Evolutionary conservation across 2,329 filamentous ascomycete species (phyloP).

Genomic region (Ophioceras dolichostomum): DNA sequence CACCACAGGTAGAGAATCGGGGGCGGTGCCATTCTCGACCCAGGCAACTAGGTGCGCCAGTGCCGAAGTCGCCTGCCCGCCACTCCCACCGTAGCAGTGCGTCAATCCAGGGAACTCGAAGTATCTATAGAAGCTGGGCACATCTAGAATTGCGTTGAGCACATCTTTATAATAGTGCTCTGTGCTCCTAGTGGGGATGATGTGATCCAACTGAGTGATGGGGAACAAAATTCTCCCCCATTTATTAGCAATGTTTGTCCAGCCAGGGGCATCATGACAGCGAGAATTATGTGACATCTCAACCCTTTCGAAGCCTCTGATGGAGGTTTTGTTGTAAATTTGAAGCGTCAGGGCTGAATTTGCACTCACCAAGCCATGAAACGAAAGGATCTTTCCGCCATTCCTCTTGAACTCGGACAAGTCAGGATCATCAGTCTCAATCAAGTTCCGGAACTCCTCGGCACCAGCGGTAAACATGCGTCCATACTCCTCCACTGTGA

Average conservation of each 20-base stretch:
- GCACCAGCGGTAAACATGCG: not conserved
- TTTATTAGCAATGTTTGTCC: too few species aligned
- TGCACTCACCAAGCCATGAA: not conserved
- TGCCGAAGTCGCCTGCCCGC: conserved; percentile 9
- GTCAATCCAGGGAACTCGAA: conserved; percentile 17
- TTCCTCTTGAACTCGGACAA: not conserved
- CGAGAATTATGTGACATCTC: too few species aligned
- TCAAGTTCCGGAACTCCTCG: not conserved
- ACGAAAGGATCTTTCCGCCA: not conserved
- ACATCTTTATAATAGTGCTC: not conserved
- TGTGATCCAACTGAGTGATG: not conserved
- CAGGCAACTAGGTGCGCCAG: conserved; percentile 2
- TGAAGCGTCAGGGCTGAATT: too few species aligned
- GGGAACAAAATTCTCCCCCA: too few species aligned
- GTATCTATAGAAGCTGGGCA: conserved; percentile 15
- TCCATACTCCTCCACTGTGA: not conserved
- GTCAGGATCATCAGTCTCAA: not conserved
- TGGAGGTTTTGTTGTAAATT: too few species aligned
- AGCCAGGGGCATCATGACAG: too few species aligned
- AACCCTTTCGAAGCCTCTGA: too few species aligned
- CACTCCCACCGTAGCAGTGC: conserved; percentile 17
- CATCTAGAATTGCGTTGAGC: not conserved
- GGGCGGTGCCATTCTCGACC: conserved; percentile 6
- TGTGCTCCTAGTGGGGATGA: not conserved
- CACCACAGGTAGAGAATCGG: conserved; percentile 1